phyloP scores from a whole-genome alignment of 306 rosid species.

The Acacia melanoxylon region DNA sequence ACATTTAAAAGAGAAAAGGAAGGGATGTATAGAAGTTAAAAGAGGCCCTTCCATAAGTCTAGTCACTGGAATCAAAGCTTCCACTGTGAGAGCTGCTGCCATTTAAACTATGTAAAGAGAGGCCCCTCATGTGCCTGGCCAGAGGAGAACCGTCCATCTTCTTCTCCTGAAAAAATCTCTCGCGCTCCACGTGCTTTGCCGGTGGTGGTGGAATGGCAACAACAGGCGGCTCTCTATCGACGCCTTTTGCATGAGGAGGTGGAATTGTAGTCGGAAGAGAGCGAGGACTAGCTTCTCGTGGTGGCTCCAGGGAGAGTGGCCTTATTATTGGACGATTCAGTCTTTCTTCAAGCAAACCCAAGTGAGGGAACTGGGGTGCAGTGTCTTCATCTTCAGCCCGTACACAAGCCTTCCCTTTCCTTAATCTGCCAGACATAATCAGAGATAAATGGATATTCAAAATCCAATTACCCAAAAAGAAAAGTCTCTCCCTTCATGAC shows the following conservation, averaged over 20 bases:
- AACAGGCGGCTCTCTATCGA: slow-evolving; percentile 33
- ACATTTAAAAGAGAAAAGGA: neutral
- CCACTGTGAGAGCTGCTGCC: slow-evolving; percentile 86
- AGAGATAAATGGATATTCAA: slow-evolving; percentile 3
- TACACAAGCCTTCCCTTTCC: slow-evolving; percentile 93
- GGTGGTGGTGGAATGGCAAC: slow-evolving; percentile 89
- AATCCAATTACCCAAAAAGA: neutral
- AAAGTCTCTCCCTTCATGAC: neutral
- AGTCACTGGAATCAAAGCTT: slow-evolving; percentile 85
- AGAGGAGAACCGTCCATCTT: slow-evolving; percentile 63
- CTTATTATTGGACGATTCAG: slow-evolving; percentile 82
- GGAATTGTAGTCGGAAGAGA: slow-evolving; percentile 34
- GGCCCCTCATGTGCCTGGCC: slow-evolving; percentile 74
- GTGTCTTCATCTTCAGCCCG: slow-evolving; percentile 76
- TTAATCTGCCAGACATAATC: slow-evolving; percentile 56
- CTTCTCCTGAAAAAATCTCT: slow-evolving; percentile 80
- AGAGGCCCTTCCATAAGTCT: slow-evolving; percentile 24
- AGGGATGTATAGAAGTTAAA: neutral
- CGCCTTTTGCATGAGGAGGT: slow-evolving; percentile 42
- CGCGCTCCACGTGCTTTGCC: slow-evolving; percentile 82
- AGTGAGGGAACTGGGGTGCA: slow-evolving; percentile 42
- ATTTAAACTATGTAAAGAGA: slow-evolving; percentile 75
- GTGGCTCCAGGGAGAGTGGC: slow-evolving; percentile 53
- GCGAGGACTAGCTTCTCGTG: slow-evolving; percentile 38
- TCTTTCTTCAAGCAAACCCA: slow-evolving; percentile 68